Base-by-base conservation (phyloP, 1,284 basidiomycete species). In the Marasmius tenuissimus region DNA sequence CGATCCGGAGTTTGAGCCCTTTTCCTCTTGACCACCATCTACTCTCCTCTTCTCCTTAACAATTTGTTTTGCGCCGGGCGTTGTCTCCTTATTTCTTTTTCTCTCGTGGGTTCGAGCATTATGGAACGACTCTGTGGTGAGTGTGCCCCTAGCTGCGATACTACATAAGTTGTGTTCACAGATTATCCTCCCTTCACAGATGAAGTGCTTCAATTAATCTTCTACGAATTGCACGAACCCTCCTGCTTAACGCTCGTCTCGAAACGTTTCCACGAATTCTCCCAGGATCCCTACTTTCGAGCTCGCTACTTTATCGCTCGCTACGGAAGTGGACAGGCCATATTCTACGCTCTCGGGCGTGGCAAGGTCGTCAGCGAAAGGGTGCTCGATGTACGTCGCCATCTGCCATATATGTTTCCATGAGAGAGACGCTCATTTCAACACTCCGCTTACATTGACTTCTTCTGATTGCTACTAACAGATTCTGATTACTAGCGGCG, bases 291-390 rank as follows among this genome's bases (percentile, higher is more conserved):
- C 56, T 91, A 90, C 70, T 84, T 89, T 67, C 82, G 89, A 64
- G 87, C 89, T 11, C 83, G 83, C 67, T 92, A 91, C 73, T 92
- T 92, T 72, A 81, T 92, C 67, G 75, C 80, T 64, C 87, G 89
- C 65, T 85, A 89, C 74, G 89, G 90, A 22, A 77, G 76, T 57
- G 80, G 82, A 59, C 82, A 91, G 68, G 89, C 90, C 50, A 75
- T 91, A 67, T 92, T 84, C 70, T 84, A 84, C 78, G 89, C 89
- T 20, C 73, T 92, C 59, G 85, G 86, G 22, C 80, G 87, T 64
- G 88, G 88, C 22, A 87, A 81, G 70, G 76, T 91, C 37, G 70
- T 91, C 51, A 86, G 77, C 51, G 83, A 86, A 64, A 78, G 80
- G 56, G 87, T 89, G 63, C 81, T 91, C 68, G 85, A 91, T 76